A percentile compares a stretch with the other conserved stretches of the same genome.
Evolutionary conservation across 345 rosid genomes (phyloP).

Genomic region (Reutealis trisperma): DNA sequence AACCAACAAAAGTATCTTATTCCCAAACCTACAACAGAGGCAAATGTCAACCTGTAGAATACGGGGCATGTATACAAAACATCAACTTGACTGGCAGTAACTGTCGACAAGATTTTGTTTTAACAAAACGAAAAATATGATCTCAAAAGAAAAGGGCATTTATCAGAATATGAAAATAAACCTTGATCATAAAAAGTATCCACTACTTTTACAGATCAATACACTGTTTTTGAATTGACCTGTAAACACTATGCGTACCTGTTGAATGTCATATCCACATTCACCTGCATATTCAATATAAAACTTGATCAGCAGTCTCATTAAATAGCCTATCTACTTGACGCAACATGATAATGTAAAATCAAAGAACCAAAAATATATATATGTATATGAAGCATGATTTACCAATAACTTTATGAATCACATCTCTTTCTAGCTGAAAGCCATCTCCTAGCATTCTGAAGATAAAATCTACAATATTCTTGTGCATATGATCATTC

Average conservation of each 20-base stretch:
- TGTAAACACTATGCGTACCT: conserved; percentile 49
- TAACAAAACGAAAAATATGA: background rate
- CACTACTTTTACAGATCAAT: too few species aligned
- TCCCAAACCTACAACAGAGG: background rate
- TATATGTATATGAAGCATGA: conserved; percentile 3
- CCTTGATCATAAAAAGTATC: conserved; percentile 7
- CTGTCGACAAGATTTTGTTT: background rate
- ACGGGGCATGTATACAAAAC: background rate
- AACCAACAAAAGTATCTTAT: background rate
- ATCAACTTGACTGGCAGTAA: background rate
- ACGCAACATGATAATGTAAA: background rate
- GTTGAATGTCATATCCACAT: conserved; percentile 53
- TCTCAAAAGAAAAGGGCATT: background rate
- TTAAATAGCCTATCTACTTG: conserved; percentile 3
- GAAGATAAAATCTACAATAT: conserved; percentile 51
- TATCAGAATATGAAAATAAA: background rate
- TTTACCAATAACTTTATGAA: conserved; percentile 48
- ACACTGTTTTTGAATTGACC: too few species aligned
- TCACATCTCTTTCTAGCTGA: conserved; percentile 36
- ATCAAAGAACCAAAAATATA: background rate
- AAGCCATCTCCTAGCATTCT: conserved; percentile 56
- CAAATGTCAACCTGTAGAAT: background rate
- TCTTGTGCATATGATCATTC: conserved; percentile 32
- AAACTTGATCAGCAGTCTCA: conserved; percentile 27
- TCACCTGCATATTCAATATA: conserved; percentile 41